These are phyloP conservation scores for Tympanopsis confertula DNA, from an alignment of 2,329 filamentous ascomycete genomes.

Conservation along the genomic window DNA sequence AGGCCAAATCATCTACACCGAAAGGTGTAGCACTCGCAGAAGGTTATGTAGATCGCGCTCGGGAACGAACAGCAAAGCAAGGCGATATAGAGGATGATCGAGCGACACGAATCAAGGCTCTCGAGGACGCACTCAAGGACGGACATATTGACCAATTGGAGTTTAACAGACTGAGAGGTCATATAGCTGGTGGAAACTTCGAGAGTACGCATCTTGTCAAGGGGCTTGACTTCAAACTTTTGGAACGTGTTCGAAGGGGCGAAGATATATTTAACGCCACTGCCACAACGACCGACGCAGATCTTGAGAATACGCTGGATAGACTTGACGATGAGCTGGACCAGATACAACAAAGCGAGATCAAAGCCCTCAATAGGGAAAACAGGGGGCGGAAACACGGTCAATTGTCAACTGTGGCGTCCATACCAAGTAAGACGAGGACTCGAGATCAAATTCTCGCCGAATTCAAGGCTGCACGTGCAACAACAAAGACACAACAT, in stretches of 20 bases:
- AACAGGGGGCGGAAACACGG: constrained; percentile 45
- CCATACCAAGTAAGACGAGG: constrained; percentile 46
- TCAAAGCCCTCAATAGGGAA: constrained; percentile 39
- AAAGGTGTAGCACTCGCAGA: constrained; percentile 70
- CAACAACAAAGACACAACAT: constrained; percentile 43
- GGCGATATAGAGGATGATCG: constrained; percentile 39
- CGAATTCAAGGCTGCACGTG: constrained; percentile 50
- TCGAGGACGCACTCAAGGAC: constrained; percentile 73
- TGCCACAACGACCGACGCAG: constrained; percentile 14
- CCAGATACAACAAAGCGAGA: constrained; percentile 38
- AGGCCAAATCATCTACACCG: constrained; percentile 67
- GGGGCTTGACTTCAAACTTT: constrained; percentile 74
- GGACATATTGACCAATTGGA: constrained; percentile 72
- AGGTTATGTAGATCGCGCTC: constrained; percentile 77
- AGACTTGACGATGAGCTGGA: constrained; percentile 60
- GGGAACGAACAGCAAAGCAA: constrained; percentile 35
- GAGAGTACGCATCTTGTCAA: constrained; percentile 79
- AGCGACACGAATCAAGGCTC: constrained; percentile 57
- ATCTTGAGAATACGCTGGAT: constrained; percentile 13
- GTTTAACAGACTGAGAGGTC: constrained; percentile 62
- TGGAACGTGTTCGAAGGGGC: constrained; percentile 56
- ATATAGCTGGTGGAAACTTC: constrained; percentile 75
- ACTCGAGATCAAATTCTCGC: constrained; percentile 57
- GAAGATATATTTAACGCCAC: constrained; percentile 49
- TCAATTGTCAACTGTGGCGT: constrained; percentile 38